A percentile compares a stretch with the other conserved stretches of the same genome.
phyloP scores from a whole-genome alignment of 148 eudicot species.

The Fagopyrum esculentum region DNA sequence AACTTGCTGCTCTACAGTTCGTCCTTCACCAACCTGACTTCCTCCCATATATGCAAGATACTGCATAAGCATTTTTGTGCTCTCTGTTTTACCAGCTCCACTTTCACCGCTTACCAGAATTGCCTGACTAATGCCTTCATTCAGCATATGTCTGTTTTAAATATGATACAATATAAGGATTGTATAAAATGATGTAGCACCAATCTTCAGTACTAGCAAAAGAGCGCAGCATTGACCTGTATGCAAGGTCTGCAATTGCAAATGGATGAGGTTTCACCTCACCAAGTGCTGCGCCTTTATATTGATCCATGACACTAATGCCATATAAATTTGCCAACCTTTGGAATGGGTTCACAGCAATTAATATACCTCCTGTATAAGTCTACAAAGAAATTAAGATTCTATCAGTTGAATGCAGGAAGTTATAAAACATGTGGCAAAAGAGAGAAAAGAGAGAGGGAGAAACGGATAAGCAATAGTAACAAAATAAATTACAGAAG shows the following conservation, averaged over 20 bases:
- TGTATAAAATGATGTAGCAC: constrained; percentile 14
- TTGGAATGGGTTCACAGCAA: constrained; percentile 93
- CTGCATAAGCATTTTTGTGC: constrained; percentile 72
- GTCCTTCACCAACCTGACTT: constrained; percentile 35
- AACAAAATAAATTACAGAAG: neutral
- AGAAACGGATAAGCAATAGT: neutral
- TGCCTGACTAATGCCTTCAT: constrained; percentile 64
- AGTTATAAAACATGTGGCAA: neutral
- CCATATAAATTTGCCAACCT: constrained; percentile 79
- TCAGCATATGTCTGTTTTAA: constrained; percentile 55
- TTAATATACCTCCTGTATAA: constrained; percentile 85
- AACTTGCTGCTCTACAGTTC: constrained; percentile 75
- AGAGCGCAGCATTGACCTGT: constrained; percentile 46
- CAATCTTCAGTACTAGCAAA: constrained; percentile 13
- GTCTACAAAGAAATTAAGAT: constrained; percentile 45
- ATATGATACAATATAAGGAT: constrained; percentile 10
- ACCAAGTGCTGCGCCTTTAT: constrained; percentile 75
- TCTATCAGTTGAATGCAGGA: neutral
- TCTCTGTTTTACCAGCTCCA: constrained; percentile 85
- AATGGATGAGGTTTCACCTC: constrained; percentile 90
- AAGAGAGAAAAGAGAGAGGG: neutral
- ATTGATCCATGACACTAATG: constrained; percentile 60
- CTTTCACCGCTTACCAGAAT: constrained; percentile 86
- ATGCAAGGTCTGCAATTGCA: constrained; percentile 95
- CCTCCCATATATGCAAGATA: constrained; percentile 85